Conservation (phyloP, 2,329 filamentous ascomycete genomes). For the Aspergillus ibericus region DNA sequence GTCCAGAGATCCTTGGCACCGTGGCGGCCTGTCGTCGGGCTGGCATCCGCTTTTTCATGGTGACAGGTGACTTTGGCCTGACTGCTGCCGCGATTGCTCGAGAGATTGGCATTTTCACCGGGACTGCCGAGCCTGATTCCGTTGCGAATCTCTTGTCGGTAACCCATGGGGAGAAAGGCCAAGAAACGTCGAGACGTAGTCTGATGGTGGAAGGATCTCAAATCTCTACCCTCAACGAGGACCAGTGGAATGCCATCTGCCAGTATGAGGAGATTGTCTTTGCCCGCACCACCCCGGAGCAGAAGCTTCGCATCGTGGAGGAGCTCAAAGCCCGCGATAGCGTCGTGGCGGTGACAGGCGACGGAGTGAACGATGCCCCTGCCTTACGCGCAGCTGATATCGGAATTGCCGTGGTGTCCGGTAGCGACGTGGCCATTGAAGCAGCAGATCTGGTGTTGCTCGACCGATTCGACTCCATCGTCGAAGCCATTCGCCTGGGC, state of each 20-base stretch:
- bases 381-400: conserved; percentile 36
- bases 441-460: conserved; percentile 42
- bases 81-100: conserved; percentile 44
- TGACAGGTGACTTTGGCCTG: conserved; percentile 44
- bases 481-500: conserved; percentile 34
- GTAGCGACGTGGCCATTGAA: conserved; percentile 44
- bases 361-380: conserved; percentile 40
- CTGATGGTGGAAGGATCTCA: conserved; percentile 68
- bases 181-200: conserved; percentile 41
- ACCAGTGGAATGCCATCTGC: conserved; percentile 68
- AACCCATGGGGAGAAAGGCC: neutral
- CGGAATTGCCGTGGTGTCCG: conserved; percentile 37
- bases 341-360: conserved; percentile 44
- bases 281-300: conserved; percentile 45
- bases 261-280: conserved; percentile 54
- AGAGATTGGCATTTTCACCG: conserved; percentile 45
- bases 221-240: conserved; percentile 63
- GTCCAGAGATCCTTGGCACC: conserved; percentile 36
- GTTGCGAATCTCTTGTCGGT: conserved; percentile 51
- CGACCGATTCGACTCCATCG: conserved; percentile 36
- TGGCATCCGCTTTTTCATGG: conserved; percentile 46
- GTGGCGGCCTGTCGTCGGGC: conserved; percentile 38
- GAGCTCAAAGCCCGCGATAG: conserved; percentile 40
- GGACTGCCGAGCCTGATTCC: conserved; percentile 53
- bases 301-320: conserved; percentile 46